Conservation (phyloP, 2,329 filamentous ascomycete species). For the Neobulgaria alba region DNA sequence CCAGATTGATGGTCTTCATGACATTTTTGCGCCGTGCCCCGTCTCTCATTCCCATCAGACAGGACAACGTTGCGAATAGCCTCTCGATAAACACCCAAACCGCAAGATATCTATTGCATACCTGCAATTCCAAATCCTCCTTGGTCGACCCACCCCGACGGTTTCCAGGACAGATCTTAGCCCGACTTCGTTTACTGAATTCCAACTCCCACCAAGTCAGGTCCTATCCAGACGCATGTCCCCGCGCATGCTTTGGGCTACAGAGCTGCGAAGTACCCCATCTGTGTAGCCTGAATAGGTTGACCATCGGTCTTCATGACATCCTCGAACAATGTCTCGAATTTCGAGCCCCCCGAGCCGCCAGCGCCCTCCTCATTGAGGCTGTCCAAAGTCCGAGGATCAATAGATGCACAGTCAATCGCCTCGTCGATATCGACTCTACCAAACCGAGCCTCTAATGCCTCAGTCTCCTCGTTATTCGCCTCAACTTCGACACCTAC, state of each 20-base stretch:
- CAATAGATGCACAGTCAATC: slow-evolving; percentile 41
- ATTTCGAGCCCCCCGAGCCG: slow-evolving; percentile 47
- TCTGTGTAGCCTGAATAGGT: slow-evolving; percentile 6
- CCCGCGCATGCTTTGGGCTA: slow-evolving; percentile 34
- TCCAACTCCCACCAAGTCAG: slow-evolving; percentile 2
- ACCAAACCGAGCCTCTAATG: slow-evolving; percentile 45
- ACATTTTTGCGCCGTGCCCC: too few relatives aligned
- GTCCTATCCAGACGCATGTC: slow-evolving; percentile 29
- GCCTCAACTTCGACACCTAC: slow-evolving; percentile 60
- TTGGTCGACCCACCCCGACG: too few relatives aligned
- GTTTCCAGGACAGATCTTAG: slow-evolving; percentile 3
- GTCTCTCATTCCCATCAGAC: too few relatives aligned
- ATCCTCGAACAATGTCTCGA: slow-evolving; percentile 56
- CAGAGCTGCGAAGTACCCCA: slow-evolving; percentile 17
- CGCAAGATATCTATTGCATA: too few relatives aligned
- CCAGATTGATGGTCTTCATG: too few relatives aligned
- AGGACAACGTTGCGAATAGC: too few relatives aligned
- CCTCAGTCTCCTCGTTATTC: slow-evolving; percentile 53
- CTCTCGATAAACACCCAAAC: too few relatives aligned
- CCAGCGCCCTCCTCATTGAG: slow-evolving; percentile 42
- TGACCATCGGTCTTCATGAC: slow-evolving; percentile 47
- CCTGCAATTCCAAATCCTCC: too few relatives aligned
- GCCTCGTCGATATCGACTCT: slow-evolving; percentile 40
- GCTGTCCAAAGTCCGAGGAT: slow-evolving; percentile 50
- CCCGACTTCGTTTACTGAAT: slow-evolving; percentile 8